Base-by-base conservation (phyloP, 495 filamentous ascomycete genomes). In the Penicillium egyptiacum region DNA sequence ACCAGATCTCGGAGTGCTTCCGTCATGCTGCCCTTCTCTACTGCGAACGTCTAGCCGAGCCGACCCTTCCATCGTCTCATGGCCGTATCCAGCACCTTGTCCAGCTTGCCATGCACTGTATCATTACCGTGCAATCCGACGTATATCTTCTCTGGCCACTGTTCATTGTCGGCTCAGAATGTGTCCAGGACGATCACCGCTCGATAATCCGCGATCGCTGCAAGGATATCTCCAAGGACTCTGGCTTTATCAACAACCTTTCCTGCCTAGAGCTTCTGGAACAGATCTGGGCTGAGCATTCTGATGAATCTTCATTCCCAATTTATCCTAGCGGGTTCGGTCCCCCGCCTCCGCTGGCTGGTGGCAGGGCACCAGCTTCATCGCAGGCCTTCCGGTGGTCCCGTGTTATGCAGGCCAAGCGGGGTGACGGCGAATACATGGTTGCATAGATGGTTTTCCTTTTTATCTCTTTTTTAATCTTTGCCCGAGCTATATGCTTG, bases 131-230 rank as follows among this genome's bases (percentile, higher is more conserved):
- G 22, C 83, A 89, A 57, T 82, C 86, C 2, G 89, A 94, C 70
- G 93, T 96, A 66, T 96, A 94, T 63, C 76, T 98, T 23, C 84
- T 98, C 2, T 98, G 93, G 93, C 92, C 93, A 9, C 80, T 97
- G 10, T 96, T 96, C 68, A 88, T 97, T 48, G 87, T 86, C 0
- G 92, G 93, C 28, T 91, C 89, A 22, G 93, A 96, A 75, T 96
- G 92, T 67, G 89, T 96, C 51, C 86, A 88, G 52, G 88, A 90
- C 59, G 76, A 86, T 37, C 89, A 96, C 59, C 86, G 92, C 53
- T 78, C 81, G 30, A 81, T 91, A 46, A 87, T 98, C 45, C 83
- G 90, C 19, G 75, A 83, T 62, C 84, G 92, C 49, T 96, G 91
- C 75, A 76, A 85, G 39, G 91, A 93, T 68, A 91, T 96, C 62